Base-by-base conservation (phyloP, 371 early-diverging fungal species). In the Polyrhizophydium stewartii region DNA sequence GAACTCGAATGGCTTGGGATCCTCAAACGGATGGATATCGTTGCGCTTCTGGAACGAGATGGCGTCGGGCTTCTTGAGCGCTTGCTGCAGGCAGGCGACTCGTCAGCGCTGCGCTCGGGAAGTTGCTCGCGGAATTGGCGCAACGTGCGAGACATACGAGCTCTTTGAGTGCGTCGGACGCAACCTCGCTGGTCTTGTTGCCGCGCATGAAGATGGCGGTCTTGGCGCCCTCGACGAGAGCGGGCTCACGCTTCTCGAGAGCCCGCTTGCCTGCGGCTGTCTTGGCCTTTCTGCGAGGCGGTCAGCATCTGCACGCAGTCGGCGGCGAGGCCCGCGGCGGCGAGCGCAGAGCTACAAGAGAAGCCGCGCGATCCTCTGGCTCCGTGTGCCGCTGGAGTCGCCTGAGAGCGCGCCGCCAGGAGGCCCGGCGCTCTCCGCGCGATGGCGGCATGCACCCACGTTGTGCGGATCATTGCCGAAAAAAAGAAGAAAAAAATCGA, bases 1-100 rank as follows among this genome's bases (percentile, higher is more conserved):
- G 66, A 96, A 96, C 73, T 97, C 95, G 32, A 97, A 75, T 53
- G 88, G 85, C 38, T 89, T 84, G 21, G 91, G 87, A 67, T 96
- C 93, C 56, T 97, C 98, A 69, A 98, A 98, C 13, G 98, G 99
- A 55, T 90, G 91, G 61, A 98, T 82, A 63, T 92, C 89, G 70
- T 98, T 97, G 76, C 92, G 94, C 70, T 93, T 94, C 56, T 84
- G 75, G 70, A 98, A 95, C 61, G 89, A 83, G 57, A 93, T 75
- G 19, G 88, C 93, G 56, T 94, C 78, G 6, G 97, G 92, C 68
- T 92, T 91, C 76, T 94, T 94, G 57, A 98, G 79, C 56, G 89
- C 75, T 71, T 90, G 92, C 90, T 92, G 72, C 7, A 46, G 27
- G n/a, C n/a, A n/a, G n/a, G n/a, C n/a, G n/a, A n/a, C n/a, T n/a